phyloP scores from a whole-genome alignment of 805 yeast species.

The Saccharomyces mikatae region DNA sequence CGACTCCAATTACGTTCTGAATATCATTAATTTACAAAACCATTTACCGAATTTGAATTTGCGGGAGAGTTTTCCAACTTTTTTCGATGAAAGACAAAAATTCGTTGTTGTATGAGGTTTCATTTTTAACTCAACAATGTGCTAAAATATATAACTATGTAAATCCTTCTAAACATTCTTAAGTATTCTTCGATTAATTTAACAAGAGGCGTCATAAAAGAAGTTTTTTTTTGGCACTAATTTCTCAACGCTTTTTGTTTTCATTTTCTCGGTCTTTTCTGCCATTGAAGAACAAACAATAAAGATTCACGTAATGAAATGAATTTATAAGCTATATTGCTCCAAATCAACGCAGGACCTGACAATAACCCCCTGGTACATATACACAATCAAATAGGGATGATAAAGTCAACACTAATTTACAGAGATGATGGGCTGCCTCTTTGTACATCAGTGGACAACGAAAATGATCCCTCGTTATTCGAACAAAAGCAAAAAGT shows the following conservation, averaged over 20 bases:
- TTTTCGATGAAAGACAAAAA: slow-evolving; percentile 17
- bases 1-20: slow-evolving; percentile 11
- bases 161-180: neutral
- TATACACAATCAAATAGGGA: slow-evolving; percentile 12
- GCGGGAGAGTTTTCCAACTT: slow-evolving; percentile 15
- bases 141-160: neutral
- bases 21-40: slow-evolving; percentile 13
- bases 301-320: neutral
- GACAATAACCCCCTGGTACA: neutral
- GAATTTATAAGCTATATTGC: neutral
- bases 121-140: neutral
- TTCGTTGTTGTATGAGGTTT: slow-evolving; percentile 13
- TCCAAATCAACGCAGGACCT: neutral
- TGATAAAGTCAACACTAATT: slow-evolving; percentile 63
- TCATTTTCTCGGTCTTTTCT: neutral
- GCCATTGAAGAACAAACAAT: neutral
- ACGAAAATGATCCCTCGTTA: slow-evolving; percentile 53
- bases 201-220: neutral
- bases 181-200: neutral
- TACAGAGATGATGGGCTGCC: slow-evolving; percentile 78
- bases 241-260: neutral
- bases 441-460: slow-evolving; percentile 83
- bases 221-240: neutral
- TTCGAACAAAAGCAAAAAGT: slow-evolving; percentile 77
- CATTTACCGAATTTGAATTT: slow-evolving; percentile 13